Conservation (phyloP, 2,329 filamentous ascomycete genomes). For the Macrophomina phaseolina region DNA sequence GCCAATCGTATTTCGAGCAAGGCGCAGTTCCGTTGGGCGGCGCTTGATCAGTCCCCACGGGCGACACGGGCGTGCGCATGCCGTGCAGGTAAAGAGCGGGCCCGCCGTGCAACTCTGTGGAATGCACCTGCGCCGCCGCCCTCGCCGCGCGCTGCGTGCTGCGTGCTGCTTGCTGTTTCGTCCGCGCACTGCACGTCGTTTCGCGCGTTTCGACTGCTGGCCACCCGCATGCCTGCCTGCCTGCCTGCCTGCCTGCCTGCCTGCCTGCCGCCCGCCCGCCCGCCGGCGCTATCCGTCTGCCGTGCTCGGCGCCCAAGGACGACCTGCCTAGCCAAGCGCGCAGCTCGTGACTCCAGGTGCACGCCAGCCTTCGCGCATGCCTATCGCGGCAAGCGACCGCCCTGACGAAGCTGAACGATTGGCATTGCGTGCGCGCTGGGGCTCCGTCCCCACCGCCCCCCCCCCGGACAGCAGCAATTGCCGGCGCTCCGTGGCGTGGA, state of each 20-base stretch:
- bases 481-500: constrained; percentile 1
- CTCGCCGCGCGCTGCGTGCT: no score
- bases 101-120: constrained; percentile 10
- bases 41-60: no score
- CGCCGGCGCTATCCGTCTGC: constrained; percentile 17
- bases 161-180: no score
- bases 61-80: constrained; percentile 2
- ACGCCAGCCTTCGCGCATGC: constrained; percentile 8
- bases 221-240: background rate
- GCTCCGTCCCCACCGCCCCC: constrained; percentile 5
- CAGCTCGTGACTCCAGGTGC: constrained; percentile 9
- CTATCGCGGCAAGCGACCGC: constrained; percentile 2
- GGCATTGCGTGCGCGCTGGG: constrained; percentile 11
- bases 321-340: background rate
- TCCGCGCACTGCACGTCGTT: no score
- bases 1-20: constrained; percentile 5
- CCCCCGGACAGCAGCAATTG: background rate
- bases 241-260: background rate
- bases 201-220: no score
- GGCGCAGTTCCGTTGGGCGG: no score
- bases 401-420: constrained; percentile 6
- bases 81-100: background rate
- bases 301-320: background rate
- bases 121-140: constrained; percentile 13
- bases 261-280: background rate